phyloP scores from a whole-genome alignment of 805 yeast genomes.

The Candida ulmi region DNA sequence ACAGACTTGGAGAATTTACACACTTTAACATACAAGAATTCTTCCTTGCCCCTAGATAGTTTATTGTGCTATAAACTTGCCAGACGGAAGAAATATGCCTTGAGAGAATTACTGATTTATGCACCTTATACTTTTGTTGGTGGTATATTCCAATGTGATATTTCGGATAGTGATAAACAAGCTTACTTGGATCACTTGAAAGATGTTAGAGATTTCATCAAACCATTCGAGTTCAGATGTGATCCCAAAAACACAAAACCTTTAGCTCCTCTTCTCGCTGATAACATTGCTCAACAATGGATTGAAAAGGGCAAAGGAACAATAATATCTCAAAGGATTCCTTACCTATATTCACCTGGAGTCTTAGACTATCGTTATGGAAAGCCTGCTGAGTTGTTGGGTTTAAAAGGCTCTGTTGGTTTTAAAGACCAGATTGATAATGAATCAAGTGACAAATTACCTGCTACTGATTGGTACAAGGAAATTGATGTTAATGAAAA shows the following conservation, averaged over 20 bases:
- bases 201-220: constrained; percentile 3
- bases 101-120: constrained; percentile 38
- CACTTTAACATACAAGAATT: constrained; percentile 7
- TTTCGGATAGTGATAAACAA: constrained; percentile 25
- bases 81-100: constrained; percentile 49
- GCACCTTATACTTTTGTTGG: constrained; percentile 60
- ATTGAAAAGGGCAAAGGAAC: constrained; percentile 27
- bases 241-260: constrained; percentile 34
- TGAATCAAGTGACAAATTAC: constrained; percentile 12
- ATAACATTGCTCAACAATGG: constrained; percentile 44
- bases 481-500: constrained; percentile 44
- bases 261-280: constrained; percentile 54
- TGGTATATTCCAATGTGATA: constrained; percentile 50
- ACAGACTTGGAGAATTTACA: constrained; percentile 12
- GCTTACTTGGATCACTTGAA: constrained; percentile 16
- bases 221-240: constrained; percentile 28
- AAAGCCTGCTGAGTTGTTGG: constrained; percentile 24
- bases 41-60: constrained; percentile 9
- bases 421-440: constrained; percentile 8
- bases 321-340: constrained; percentile 37
- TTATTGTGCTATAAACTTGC: constrained; percentile 52
- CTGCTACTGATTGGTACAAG: constrained; percentile 38
- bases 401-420: constrained; percentile 3
- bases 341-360: constrained; percentile 49
- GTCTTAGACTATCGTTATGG: constrained; percentile 29